phyloP scores from a whole-genome alignment of 441 rosid species.

The Daphne laureola region DNA sequence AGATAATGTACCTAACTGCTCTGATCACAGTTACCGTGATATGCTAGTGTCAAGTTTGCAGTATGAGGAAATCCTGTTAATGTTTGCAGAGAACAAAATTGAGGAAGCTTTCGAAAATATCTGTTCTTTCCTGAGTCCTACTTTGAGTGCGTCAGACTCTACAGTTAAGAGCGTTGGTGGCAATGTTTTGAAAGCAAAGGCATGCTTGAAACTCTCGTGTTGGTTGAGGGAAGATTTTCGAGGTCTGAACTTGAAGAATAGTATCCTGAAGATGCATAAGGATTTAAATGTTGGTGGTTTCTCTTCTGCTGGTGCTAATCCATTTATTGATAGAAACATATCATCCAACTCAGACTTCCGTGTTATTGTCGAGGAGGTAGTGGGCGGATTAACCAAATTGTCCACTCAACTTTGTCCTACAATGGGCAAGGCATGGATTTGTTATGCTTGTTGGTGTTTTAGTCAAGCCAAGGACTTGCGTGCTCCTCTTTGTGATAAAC shows the following conservation, averaged over 20 bases:
- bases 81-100: constrained; percentile 69
- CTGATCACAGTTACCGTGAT: constrained; percentile 42
- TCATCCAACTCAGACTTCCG: constrained; percentile 30
- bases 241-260: constrained; percentile 41
- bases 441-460: constrained; percentile 97
- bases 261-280: constrained; percentile 41
- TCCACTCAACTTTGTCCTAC: constrained; percentile 84
- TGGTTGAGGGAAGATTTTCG: constrained; percentile 69
- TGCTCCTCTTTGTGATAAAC: constrained; percentile 30
- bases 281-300: constrained; percentile 37
- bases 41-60: constrained; percentile 57
- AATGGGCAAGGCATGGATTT: constrained; percentile 98
- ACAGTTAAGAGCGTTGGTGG: constrained; percentile 43
- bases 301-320: constrained; percentile 27
- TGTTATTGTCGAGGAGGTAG: constrained; percentile 58
- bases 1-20: constrained; percentile 47
- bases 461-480: constrained; percentile 66
- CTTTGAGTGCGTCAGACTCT: constrained; percentile 46
- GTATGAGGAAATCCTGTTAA: constrained; percentile 64
- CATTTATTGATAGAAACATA: constrained; percentile 28
- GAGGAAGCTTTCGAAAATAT: constrained; percentile 74
- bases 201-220: constrained; percentile 81
- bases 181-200: constrained; percentile 78
- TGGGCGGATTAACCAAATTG: constrained; percentile 71
- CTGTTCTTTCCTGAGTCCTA: constrained; percentile 79